Conservation (phyloP, 495 filamentous ascomycete genomes). For the Ramalina intermedia region DNA sequence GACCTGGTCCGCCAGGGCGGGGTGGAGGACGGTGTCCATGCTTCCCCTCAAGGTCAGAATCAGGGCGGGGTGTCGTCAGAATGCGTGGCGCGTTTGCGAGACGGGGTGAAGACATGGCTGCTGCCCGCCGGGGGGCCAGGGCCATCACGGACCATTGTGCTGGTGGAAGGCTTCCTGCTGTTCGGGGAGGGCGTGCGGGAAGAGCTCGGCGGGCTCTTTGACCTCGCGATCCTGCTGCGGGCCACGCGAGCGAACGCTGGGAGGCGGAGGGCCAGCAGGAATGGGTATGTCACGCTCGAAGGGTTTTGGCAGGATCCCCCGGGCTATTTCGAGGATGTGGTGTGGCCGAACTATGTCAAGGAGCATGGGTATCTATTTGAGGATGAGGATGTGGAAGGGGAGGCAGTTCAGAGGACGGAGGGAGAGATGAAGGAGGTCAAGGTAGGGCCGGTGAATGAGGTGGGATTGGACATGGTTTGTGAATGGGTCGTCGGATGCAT, state of each 20-base stretch:
- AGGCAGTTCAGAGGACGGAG: constrained; percentile 14
- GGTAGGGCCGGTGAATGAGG: constrained; percentile 26
- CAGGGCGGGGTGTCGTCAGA: neutral
- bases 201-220: constrained; percentile 33
- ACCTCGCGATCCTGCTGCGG: constrained; percentile 62
- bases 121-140: neutral
- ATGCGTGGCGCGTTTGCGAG: constrained; percentile 16
- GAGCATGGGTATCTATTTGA: constrained; percentile 66
- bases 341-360: constrained; percentile 84
- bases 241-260: constrained; percentile 47
- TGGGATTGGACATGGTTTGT: constrained; percentile 24
- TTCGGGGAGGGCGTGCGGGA: constrained; percentile 28
- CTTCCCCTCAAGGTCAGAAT: neutral
- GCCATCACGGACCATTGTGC: constrained; percentile 21
- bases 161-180: constrained; percentile 79
- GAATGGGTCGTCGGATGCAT: constrained; percentile 33
- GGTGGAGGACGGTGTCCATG: constrained; percentile 19
- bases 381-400: constrained; percentile 43
- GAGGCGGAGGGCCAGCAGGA: constrained; percentile 51
- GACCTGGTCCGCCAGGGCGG: constrained; percentile 48
- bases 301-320: constrained; percentile 92
- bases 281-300: constrained; percentile 66
- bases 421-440: constrained; percentile 23
- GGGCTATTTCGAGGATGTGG: constrained; percentile 84
- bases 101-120: neutral